These are phyloP conservation scores for Paramecium caudatum DNA, from an alignment of 73 alveolate species.

Conservation along the genomic window DNA sequence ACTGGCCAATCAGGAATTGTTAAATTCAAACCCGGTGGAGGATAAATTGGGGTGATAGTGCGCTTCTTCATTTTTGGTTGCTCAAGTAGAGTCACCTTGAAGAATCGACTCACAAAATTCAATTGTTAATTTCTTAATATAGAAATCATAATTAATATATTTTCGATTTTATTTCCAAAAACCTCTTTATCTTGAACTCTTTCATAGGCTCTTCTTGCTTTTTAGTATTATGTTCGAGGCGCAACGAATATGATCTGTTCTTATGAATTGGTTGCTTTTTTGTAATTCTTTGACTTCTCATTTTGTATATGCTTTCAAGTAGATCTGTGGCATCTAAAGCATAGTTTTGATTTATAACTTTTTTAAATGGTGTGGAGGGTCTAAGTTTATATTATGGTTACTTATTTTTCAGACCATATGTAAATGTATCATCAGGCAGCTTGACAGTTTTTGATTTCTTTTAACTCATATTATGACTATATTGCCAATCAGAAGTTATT, in stretches of 20 bases:
- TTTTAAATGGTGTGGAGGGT: conserved; percentile 64
- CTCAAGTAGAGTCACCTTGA: background rate
- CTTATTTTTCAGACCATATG: conserved; percentile 43
- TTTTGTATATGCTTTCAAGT: background rate
- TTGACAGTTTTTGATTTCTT: background rate
- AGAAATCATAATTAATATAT: conserved; percentile 50
- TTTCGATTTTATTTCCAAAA: conserved; percentile 23
- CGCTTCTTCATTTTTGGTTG: conserved; percentile 79
- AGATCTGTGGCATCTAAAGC: background rate
- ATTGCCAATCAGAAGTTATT: conserved; percentile 61
- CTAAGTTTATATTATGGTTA: background rate
- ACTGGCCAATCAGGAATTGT: conserved; percentile 79
- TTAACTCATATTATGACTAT: background rate
- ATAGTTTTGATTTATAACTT: conserved; percentile 1
- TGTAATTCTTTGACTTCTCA: background rate
- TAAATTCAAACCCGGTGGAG: conserved; percentile 84
- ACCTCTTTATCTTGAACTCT: conserved; percentile 31
- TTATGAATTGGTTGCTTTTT: background rate
- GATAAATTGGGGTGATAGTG: conserved; percentile 79
- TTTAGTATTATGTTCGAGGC: conserved; percentile 40
- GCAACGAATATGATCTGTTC: conserved; percentile 8
- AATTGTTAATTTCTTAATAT: conserved; percentile 38
- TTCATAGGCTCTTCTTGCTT: background rate
- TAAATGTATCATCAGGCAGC: background rate
- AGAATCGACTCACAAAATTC: conserved; percentile 45